phyloP scores from a whole-genome alignment of 768 basidiomycete species.

The Calocybe gangraenosa region DNA sequence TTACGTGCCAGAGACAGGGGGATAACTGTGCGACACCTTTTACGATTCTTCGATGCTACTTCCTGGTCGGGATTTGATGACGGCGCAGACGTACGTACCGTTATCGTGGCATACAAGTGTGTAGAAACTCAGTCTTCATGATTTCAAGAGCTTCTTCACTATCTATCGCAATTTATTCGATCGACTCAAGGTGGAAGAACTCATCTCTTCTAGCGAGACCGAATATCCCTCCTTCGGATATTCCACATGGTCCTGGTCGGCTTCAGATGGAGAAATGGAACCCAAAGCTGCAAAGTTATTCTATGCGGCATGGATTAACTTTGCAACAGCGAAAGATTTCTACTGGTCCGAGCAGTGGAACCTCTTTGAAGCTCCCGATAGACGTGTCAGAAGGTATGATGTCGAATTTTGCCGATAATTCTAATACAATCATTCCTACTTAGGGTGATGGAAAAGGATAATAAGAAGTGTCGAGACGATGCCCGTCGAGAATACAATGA shows the following conservation, averaged over 20 bases:
- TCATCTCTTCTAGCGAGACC: slow-evolving; percentile 32
- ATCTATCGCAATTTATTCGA: slow-evolving; percentile 86
- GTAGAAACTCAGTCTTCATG: not conserved
- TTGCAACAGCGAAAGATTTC: slow-evolving; percentile 85
- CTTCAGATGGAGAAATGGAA: slow-evolving; percentile 37
- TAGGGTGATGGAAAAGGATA: slow-evolving; percentile 93
- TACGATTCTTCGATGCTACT: slow-evolving; percentile 77
- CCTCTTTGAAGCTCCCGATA: slow-evolving; percentile 77
- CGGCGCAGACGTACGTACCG: slow-evolving; percentile 46
- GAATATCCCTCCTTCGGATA: slow-evolving; percentile 83
- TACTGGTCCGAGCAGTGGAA: slow-evolving; percentile 87
- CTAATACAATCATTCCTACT: not conserved
- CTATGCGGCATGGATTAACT: slow-evolving; percentile 84
- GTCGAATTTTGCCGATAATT: not conserved
- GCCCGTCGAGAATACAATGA: slow-evolving; percentile 91
- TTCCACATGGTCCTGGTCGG: slow-evolving; percentile 69
- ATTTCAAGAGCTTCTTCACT: slow-evolving; percentile 76
- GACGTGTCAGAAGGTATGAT: slow-evolving; percentile 68
- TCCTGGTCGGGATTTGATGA: slow-evolving; percentile 68
- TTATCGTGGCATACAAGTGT: not conserved
- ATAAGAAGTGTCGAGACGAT: slow-evolving; percentile 87
- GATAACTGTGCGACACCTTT: slow-evolving; percentile 73
- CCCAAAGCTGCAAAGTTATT: slow-evolving; percentile 64
- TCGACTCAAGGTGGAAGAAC: slow-evolving; percentile 80
- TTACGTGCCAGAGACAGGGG: slow-evolving; percentile 58